Evolutionary conservation across 345 rosid species (phyloP), one percentile per base, ranked within the genome.

Genomic region (Cochlearia excelsa): DNA sequence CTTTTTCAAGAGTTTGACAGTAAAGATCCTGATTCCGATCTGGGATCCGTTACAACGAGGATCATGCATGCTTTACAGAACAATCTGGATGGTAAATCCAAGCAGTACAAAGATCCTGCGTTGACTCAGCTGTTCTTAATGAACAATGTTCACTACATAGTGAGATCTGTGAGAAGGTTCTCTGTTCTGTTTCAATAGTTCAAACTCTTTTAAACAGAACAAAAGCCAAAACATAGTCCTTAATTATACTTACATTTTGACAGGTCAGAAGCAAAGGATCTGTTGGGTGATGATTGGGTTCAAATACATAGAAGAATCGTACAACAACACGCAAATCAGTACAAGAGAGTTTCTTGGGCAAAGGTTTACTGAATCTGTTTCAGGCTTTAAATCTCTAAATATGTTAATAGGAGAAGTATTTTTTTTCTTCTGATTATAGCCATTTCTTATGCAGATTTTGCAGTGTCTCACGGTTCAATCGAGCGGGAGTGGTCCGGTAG

Each of bases 281-380:
- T 85, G 49, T 65, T 93, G 59, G 96, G 99, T 61, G 99, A 93
- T 79, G 99, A 90, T 64, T 93, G 99, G 99, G 92, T 93, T 63
- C 99, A 93, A 77, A 93, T 87, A 64, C 97, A 93, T 66, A 43
- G 99, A 72, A 77, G 99, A 62, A 87, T 85, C 27, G 99, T 93
- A 35, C 97, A 90, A 66, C 97, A 90, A 71, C 96, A 93, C 11
- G 99, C 99, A 41, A 93, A 93, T 76, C 96, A 90, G 67, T 93
- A 90, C 40, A 90, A 93, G 78, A 90, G 99, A 74, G 82, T 89
- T 72, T 84, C 99, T 0, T 93, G 97, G 99, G 90, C 90, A 52
- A 93, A 93, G 90, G 99, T 93, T 57, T 23, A 68, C 30, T 65
- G 37, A 28, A 11, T 30, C 16, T 0, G 23, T 60, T 51, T 40